Base-by-base conservation (phyloP, 2,329 filamentous ascomycete species). In the Teratosphaeria destructans region DNA sequence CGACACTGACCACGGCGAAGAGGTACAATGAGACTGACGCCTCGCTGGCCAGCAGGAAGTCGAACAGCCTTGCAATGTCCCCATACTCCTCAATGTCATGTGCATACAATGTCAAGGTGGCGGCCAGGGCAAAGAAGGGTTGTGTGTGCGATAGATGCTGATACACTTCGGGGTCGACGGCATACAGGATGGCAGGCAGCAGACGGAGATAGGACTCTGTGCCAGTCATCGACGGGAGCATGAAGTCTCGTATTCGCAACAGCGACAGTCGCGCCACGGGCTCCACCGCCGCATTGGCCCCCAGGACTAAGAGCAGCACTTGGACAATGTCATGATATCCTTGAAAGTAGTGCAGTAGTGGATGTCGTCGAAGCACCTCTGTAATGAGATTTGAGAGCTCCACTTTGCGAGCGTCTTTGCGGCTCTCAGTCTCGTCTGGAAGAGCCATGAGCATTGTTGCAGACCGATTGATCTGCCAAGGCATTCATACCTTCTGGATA, bases 271-370 rank as follows among this genome's bases (percentile, higher is more conserved):
- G 87, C 37, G 88, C 82, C 35, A 95, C 84, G 16, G 87, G 84
- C 6, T 79, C 73, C 19, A 81, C 78, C 16, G 89, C 86, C 58
- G 79, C 72, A 26, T 79, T 70, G 10, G 83, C 76, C 0, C 87
- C 86, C 3, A 99, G 80, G 11, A 96, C 92, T 14, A 99, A 82
- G 49, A 97, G 82, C 61, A 99, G 82, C 27, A 99, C 94, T 76
- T 99, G 95, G 67, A 90, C 94, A 69, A 99, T 97, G 76, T 99
- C 94, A 75, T 99, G 94, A 73, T 95, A 99, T 72, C 94, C 94
- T 77, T 99, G 94, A 74, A 99, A 99, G 76, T 99, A 99, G 78
- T 86, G 90, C 39, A 99, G 83, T 72, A 87, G 86, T 16, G 92
- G 90, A 68, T 95, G 82, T 37, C 83, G 83, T 57, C 95, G 87